Evolutionary conservation across 2,329 filamentous ascomycete species (phyloP).

Genomic region (Claviceps arundinis): DNA sequence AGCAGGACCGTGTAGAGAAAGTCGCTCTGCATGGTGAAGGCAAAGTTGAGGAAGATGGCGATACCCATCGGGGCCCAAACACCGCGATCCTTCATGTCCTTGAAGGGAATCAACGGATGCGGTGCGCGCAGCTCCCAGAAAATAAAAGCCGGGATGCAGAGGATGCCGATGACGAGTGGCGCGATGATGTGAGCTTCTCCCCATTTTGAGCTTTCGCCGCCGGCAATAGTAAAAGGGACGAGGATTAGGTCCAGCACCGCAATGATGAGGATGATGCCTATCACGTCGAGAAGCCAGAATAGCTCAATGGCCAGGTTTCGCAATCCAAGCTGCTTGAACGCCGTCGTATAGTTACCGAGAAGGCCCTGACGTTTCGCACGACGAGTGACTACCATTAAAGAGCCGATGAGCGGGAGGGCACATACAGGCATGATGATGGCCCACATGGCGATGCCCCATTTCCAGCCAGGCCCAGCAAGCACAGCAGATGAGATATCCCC

Average conservation of each 20-base stretch:
- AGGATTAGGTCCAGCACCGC: slow-evolving; percentile 45
- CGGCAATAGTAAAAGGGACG: slow-evolving; percentile 47
- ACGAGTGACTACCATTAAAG: slow-evolving; percentile 42
- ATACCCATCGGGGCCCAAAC: slow-evolving; percentile 33
- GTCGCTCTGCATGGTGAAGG: slow-evolving; percentile 33
- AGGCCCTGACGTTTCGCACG: slow-evolving; percentile 41
- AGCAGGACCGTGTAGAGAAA: slow-evolving; percentile 40
- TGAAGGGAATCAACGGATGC: slow-evolving; percentile 42
- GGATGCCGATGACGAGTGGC: slow-evolving; percentile 43
- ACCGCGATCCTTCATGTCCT: slow-evolving; percentile 35
- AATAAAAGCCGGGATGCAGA: slow-evolving; percentile 41
- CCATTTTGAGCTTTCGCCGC: slow-evolving; percentile 31
- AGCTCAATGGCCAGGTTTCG: slow-evolving; percentile 26
- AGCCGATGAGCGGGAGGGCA: slow-evolving; percentile 42
- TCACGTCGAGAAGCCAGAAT: slow-evolving; percentile 41
- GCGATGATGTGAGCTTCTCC: slow-evolving; percentile 35
- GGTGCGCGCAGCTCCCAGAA: slow-evolving; percentile 46
- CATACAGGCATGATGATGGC: slow-evolving; percentile 50
- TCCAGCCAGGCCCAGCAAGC: slow-evolving; percentile 27
- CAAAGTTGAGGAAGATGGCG: slow-evolving; percentile 25
- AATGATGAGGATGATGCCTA: slow-evolving; percentile 44
- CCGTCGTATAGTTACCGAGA: slow-evolving; percentile 13
- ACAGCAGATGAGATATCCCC: slow-evolving; percentile 43
- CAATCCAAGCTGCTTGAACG: slow-evolving; percentile 25
- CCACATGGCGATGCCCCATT: slow-evolving; percentile 57